Evolutionary conservation across 176 grass and related monocot genomes (phyloP).

Genomic region (Stipa capillata): DNA sequence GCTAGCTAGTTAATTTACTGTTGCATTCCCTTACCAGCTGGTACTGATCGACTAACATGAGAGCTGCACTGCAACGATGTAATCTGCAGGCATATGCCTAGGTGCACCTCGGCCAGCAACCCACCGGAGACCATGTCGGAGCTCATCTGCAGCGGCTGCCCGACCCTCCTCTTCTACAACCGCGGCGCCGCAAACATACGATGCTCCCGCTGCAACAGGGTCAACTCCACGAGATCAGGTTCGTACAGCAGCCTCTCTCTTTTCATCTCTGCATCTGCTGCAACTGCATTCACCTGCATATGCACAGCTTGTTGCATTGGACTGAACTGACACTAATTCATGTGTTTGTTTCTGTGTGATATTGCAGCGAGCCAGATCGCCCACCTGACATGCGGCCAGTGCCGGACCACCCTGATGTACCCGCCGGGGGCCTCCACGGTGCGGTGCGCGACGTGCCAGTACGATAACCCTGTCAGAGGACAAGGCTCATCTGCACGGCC

Average conservation of each 20-base stretch:
- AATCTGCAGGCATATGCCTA: constrained; percentile 10
- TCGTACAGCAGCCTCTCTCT: too few relatives aligned
- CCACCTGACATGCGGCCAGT: constrained; percentile 41
- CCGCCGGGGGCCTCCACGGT: constrained; percentile 39
- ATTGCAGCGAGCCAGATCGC: constrained; percentile 31
- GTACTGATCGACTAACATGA: background rate
- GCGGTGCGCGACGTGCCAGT: constrained; percentile 30
- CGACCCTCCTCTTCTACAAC: constrained; percentile 37
- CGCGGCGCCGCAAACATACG: constrained; percentile 42
- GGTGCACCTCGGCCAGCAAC: background rate
- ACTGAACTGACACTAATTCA: background rate
- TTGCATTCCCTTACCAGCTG: background rate
- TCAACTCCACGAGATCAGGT: constrained; percentile 57
- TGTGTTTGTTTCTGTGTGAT: too few relatives aligned
- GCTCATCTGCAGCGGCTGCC: constrained; percentile 48
- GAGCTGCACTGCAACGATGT: background rate
- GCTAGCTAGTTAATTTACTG: background rate
- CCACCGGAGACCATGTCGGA: constrained; percentile 29
- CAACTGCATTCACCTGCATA: background rate
- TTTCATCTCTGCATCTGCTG: background rate
- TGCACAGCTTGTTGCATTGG: background rate
- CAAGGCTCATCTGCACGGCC: background rate
- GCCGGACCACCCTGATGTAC: constrained; percentile 38
- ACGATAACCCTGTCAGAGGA: constrained; percentile 30
- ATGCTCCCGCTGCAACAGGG: constrained; percentile 28